Evolutionary conservation across 1,284 basidiomycete species (phyloP), one percentile per base, ranked within the genome.

Genomic region (Ganoderma boninense): DNA sequence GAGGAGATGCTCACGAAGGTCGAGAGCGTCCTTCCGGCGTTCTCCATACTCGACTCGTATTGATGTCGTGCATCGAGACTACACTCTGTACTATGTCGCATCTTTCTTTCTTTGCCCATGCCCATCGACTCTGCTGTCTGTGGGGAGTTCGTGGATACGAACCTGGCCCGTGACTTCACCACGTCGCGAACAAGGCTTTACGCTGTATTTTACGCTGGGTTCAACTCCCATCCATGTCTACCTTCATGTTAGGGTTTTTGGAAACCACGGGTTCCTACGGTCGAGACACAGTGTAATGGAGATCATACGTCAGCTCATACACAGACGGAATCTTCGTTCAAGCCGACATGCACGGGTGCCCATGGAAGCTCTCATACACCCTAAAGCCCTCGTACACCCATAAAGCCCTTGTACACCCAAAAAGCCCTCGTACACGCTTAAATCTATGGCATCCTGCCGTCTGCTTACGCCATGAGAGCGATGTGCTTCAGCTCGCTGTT

Each of bases 1-100:
- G 94, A 96, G 13, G 97, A 99, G 80, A 97, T 98, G 86, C 78
- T 92, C 23, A 87, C 92, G 23, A 99, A 99, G 80, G 87, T 97
- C 43, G 86, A 90, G 74, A 92, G 91, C 74, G 91, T 92, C 56
- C 80, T 93, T 62, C 83, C 86, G 63, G 86, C 88, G n/a, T 94
- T 94, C 75, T 67, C 73, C 23, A 75, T 69, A 0, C 52, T 71
- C 6, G 56, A 66, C 42, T 72, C 56, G 43, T 42, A 43, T 18
- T 67, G 14, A 68, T 52, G 11, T 3, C 49, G 4, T 23, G 49
- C 23, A 26, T 52, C 23, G 26, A 23, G 40, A 62, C 23, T 18
- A 14, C 23, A 16, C 38, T 29, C 14, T 38, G 7, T 49, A 18
- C 26, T 46, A 49, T 49, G 40, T 29, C 40, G 11, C 20, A 2